phyloP scores from a whole-genome alignment of 2,329 filamentous ascomycete genomes.

The Cladophialophora exuberans region DNA sequence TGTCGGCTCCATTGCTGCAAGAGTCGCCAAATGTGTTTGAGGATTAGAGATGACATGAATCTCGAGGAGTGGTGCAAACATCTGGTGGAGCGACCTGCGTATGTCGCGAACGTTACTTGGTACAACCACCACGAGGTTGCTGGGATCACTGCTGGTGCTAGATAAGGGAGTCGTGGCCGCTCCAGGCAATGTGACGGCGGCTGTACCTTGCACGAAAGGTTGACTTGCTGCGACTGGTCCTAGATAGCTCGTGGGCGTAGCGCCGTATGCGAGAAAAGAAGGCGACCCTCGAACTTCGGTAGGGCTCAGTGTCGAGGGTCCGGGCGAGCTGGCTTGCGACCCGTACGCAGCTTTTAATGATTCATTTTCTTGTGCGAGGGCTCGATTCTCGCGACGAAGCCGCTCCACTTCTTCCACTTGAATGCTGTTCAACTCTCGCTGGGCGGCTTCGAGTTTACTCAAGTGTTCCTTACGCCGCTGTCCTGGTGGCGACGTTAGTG shows the following conservation, averaged over 20 bases:
- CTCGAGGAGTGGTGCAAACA: conserved; percentile 44
- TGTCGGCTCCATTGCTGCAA: conserved; percentile 37
- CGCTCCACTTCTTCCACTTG: conserved; percentile 48
- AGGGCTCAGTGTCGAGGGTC: conserved; percentile 30
- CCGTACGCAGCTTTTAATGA: conserved; percentile 41
- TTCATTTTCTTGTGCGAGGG: conserved; percentile 47
- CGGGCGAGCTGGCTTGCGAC: conserved; percentile 37
- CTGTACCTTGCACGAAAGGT: conserved; percentile 13
- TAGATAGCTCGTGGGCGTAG: conserved; percentile 24
- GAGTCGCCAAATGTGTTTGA: conserved; percentile 39
- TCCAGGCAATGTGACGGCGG: conserved; percentile 17
- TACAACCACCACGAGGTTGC: conserved; percentile 35
- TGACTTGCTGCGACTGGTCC: conserved; percentile 15
- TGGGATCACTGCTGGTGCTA: conserved; percentile 23
- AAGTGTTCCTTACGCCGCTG: conserved; percentile 50
- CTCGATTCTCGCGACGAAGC: conserved; percentile 45
- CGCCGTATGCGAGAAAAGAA: conserved; percentile 29
- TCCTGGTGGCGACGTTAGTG: conserved; percentile 36
- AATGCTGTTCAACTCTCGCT: conserved; percentile 44
- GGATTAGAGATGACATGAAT: conserved; percentile 39
- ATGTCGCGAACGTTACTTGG: conserved; percentile 43
- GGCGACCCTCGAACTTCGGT: conserved; percentile 33
- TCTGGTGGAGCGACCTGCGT: conserved; percentile 39
- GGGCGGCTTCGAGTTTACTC: conserved; percentile 47
- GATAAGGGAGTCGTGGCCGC: conserved; percentile 24